Evolutionary conservation across 2,329 filamentous ascomycete genomes (phyloP), one percentile per base, ranked within the genome.

Genomic region (Hymenoscyphus repandus): DNA sequence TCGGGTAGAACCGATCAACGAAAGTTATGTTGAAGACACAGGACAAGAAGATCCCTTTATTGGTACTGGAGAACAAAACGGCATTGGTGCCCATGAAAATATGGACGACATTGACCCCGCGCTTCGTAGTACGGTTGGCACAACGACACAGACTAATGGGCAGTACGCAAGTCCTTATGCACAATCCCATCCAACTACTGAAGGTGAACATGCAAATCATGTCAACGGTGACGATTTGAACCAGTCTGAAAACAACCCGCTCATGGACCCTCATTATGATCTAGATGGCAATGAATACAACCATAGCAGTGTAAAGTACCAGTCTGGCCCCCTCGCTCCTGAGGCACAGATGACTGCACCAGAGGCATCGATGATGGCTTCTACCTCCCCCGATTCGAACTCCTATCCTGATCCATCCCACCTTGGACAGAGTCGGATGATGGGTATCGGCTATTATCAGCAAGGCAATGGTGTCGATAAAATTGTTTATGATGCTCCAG

Each of bases 401-500:
- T 49, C 53, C n/a, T 60, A 62, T 38, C 59, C 57, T n/a, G 54
- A 65, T 30, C 58, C 58, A 22, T 55, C 57, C 33, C 49, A 56
- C 38, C 27, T 56, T 43, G 57, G 48, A 5, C 56, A 56, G 27
- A 53, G 53, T 11, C 58, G 58, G 6, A 63, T 63, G 59, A 64
- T 66, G 59, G 62, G 64, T 27, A 55, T 60, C 33, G 64, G 61
- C 12, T 64, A 62, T 51, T 66, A 63, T 43, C 60, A 64, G 37
- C 54, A 61, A 52, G 56, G 50, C 15, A 58, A 58, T 50, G 58
- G 58, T 17, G 40, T 54, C 31, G 64, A 67, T 40, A 61, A 52
- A 37, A 67, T 67, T 49, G 51, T 65, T 13, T 66, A 62, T 33
- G 60, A 64, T 52, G 50, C 57, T 20, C 63, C 63, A 11, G 53